Conservation (phyloP, 768 basidiomycete genomes). For the Ephemerocybe angulata region DNA sequence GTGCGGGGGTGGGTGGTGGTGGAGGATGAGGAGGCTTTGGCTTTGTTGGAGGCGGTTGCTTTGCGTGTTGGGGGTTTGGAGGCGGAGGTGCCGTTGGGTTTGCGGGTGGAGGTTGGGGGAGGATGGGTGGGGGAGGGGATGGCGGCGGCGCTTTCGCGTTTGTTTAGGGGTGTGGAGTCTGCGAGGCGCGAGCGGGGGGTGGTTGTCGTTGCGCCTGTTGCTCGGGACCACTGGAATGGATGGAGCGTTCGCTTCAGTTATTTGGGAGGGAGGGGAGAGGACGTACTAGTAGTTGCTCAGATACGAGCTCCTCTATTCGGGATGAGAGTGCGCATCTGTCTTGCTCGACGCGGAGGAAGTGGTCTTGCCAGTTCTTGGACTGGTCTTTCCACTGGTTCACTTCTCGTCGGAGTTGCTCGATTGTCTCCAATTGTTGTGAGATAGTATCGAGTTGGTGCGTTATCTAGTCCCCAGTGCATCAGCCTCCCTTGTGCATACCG, state of each 20-base stretch:
- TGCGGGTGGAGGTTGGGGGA: too few species aligned
- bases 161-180: too few species aligned
- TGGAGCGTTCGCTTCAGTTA: too few species aligned
- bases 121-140: too few species aligned
- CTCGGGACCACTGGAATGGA: not conserved
- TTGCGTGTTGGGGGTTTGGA: too few species aligned
- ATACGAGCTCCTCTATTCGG: slow-evolving; percentile 55
- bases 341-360: slow-evolving; percentile 70
- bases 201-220: too few species aligned
- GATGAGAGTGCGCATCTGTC: slow-evolving; percentile 58
- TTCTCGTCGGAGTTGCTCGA: slow-evolving; percentile 61
- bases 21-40: too few species aligned
- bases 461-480: slow-evolving; percentile 34
- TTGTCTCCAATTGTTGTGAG: slow-evolving; percentile 39
- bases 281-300: slow-evolving; percentile 47
- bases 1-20: too few species aligned
- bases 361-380: slow-evolving; percentile 75
- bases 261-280: not conserved
- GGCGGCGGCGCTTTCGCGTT: too few species aligned
- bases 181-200: too few species aligned
- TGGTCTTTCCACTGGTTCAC: slow-evolving; percentile 72
- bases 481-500: not conserved
- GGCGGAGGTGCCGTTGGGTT: too few species aligned
- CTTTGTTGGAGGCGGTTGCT: too few species aligned
- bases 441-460: slow-evolving; percentile 54